A percentile compares a stretch with the other conserved stretches of the same genome.
These are phyloP conservation scores for Sordariomycetes sp. DNA, from an alignment of 2,329 filamentous ascomycete species.

Conservation along the genomic window DNA sequence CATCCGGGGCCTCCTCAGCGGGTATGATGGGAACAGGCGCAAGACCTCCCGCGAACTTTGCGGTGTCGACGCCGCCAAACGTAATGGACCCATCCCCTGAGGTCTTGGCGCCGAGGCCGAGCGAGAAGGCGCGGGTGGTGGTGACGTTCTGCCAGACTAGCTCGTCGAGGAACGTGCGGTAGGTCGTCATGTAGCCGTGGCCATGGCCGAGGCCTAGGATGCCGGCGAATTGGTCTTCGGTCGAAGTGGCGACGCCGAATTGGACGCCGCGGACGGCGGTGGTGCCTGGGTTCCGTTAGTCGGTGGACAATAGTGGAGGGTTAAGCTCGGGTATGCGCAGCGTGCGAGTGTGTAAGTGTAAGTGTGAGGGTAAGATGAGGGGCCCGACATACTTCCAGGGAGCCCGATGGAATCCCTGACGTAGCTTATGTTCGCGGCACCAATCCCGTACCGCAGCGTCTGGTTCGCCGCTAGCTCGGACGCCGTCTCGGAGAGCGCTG, in stretches of 20 bases:
- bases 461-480: slow-evolving; percentile 22
- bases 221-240: slow-evolving; percentile 32
- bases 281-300: neutral
- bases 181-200: slow-evolving; percentile 26
- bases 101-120: slow-evolving; percentile 50
- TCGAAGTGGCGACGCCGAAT: slow-evolving; percentile 49
- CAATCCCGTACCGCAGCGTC: slow-evolving; percentile 36
- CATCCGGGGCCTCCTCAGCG: slow-evolving; percentile 38
- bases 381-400: slow-evolving; percentile 1
- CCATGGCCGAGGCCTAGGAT: slow-evolving; percentile 69
- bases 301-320: neutral
- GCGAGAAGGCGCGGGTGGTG: slow-evolving; percentile 46
- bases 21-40: slow-evolving; percentile 48
- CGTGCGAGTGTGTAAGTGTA: neutral
- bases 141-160: slow-evolving; percentile 37
- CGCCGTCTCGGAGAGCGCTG: slow-evolving; percentile 17
- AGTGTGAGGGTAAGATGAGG: neutral
- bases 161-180: slow-evolving; percentile 38
- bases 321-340: neutral
- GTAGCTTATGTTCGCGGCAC: slow-evolving; percentile 35
- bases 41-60: slow-evolving; percentile 48
- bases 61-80: slow-evolving; percentile 54
- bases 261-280: slow-evolving; percentile 28
- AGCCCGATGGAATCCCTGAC: slow-evolving; percentile 30
- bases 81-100: slow-evolving; percentile 49